These are phyloP conservation scores for Paracamarosporium sp. DNA, from an alignment of 2,329 filamentous ascomycete species.

Conservation along the genomic window DNA sequence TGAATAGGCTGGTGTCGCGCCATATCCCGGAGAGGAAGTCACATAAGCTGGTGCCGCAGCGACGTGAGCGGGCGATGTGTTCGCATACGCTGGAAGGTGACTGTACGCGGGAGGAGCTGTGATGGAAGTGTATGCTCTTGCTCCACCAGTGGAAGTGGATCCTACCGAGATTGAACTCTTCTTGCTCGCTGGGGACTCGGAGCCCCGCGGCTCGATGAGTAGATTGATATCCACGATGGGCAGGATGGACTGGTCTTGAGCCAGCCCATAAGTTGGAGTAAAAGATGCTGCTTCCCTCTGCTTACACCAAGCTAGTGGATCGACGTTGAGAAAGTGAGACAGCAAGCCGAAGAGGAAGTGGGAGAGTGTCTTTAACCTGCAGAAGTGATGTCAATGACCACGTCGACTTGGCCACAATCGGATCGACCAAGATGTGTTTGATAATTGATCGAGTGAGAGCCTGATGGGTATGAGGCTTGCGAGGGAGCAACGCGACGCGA, in stretches of 20 bases:
- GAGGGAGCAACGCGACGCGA: conserved; percentile 21
- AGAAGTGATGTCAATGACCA: conserved; percentile 20
- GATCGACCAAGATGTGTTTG: conserved; percentile 25
- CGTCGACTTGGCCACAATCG: conserved; percentile 9
- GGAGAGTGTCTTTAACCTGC: conserved; percentile 5
- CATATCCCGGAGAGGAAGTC: conserved; percentile 35
- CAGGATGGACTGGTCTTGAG: conserved; percentile 54
- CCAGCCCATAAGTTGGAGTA: conserved; percentile 49
- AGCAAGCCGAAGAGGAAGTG: conserved; percentile 13
- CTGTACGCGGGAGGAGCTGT: conserved; percentile 45
- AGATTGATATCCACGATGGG: conserved; percentile 95
- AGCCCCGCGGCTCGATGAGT: conserved; percentile 78
- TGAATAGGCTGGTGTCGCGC: conserved; percentile 32
- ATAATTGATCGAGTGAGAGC: conserved; percentile 18
- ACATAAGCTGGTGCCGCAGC: conserved; percentile 40
- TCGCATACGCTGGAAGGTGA: conserved; percentile 41
- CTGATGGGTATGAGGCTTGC: conserved; percentile 20
- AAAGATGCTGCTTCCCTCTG: conserved; percentile 20
- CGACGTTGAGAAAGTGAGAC: conserved; percentile 6
- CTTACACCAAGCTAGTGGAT: conserved; percentile 18
- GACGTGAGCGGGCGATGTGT: conserved; percentile 37
- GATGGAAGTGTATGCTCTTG: conserved; percentile 35
- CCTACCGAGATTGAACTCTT: conserved; percentile 49
- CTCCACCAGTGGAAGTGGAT: conserved; percentile 52
- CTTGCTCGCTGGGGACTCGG: conserved; percentile 67